phyloP scores from a whole-genome alignment of 371 early-diverging fungal genomes.

The Smittium mucronatum region DNA sequence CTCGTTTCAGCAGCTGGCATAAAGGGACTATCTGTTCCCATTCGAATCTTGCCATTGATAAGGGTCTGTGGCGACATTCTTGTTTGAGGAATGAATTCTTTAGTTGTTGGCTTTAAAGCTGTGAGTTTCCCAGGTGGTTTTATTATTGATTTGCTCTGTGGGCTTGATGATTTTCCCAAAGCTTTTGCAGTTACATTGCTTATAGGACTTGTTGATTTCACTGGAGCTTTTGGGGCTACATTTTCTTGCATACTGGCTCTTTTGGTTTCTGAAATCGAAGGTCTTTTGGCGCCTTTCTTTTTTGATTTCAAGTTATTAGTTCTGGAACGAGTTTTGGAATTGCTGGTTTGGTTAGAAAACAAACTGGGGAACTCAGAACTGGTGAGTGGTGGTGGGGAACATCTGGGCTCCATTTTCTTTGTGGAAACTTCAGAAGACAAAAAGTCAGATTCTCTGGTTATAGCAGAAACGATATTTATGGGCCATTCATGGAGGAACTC shows the following conservation, averaged over 20 bases:
- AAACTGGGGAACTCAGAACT: constrained; percentile 9
- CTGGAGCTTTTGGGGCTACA: no score
- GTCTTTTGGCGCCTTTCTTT: background rate
- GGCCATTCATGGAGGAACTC: constrained; percentile 15
- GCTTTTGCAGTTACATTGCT: background rate
- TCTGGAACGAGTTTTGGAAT: no score
- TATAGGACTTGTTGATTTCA: no score
- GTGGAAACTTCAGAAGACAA: background rate
- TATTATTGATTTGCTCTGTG: background rate
- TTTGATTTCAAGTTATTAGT: no score
- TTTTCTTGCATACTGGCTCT: no score
- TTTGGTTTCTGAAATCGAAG: no score
- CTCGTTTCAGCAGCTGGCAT: background rate
- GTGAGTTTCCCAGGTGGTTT: background rate
- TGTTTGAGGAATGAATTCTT: constrained; percentile 1
- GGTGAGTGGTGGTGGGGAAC: constrained; percentile 7
- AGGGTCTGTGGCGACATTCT: background rate
- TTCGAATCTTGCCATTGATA: background rate
- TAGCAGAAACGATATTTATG: background rate
- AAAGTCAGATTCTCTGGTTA: background rate
- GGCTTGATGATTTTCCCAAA: no score
- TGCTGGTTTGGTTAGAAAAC: background rate
- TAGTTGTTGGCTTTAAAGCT: background rate
- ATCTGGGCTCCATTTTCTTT: constrained; percentile 2
- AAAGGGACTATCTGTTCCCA: background rate